Evolutionary conservation across 495 filamentous ascomycete species (phyloP).

Genomic region (Sordaria brevicollis): DNA sequence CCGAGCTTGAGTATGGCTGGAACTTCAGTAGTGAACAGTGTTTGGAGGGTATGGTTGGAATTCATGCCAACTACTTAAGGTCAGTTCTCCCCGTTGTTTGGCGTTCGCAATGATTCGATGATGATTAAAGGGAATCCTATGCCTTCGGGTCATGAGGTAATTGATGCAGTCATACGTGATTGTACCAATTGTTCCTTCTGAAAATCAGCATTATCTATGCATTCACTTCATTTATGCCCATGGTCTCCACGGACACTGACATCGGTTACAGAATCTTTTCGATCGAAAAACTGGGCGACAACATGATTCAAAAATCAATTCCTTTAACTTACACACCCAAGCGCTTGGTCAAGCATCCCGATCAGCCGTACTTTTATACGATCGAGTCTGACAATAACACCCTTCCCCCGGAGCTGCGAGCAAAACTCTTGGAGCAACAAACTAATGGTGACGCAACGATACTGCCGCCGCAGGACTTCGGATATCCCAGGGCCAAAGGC

Average conservation of each 20-base stretch:
- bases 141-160: constrained; percentile 35
- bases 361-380: constrained; percentile 81
- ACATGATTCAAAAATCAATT: constrained; percentile 79
- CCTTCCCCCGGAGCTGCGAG: constrained; percentile 61
- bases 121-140: constrained; percentile 54
- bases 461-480: constrained; percentile 76
- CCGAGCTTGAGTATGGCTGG: constrained; percentile 85
- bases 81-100: constrained; percentile 38
- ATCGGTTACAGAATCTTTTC: constrained; percentile 64
- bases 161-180: constrained; percentile 20
- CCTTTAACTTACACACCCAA: constrained; percentile 86
- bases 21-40: constrained; percentile 93
- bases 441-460: constrained; percentile 60
- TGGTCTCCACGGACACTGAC: constrained; percentile 11
- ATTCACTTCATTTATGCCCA: neutral
- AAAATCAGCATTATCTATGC: constrained; percentile 19
- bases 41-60: constrained; percentile 88
- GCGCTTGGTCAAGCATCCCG: constrained; percentile 77
- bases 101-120: constrained; percentile 37
- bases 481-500: constrained; percentile 69
- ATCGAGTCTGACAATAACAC: constrained; percentile 90
- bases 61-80: constrained; percentile 82
- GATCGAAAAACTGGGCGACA: constrained; percentile 76
- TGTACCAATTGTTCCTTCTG: constrained; percentile 49
- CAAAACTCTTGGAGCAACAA: constrained; percentile 56